These are phyloP conservation scores for Cyclostephanos invisitatus DNA, from an alignment of 108 stramenopile genomes.

Conservation along the genomic window DNA sequence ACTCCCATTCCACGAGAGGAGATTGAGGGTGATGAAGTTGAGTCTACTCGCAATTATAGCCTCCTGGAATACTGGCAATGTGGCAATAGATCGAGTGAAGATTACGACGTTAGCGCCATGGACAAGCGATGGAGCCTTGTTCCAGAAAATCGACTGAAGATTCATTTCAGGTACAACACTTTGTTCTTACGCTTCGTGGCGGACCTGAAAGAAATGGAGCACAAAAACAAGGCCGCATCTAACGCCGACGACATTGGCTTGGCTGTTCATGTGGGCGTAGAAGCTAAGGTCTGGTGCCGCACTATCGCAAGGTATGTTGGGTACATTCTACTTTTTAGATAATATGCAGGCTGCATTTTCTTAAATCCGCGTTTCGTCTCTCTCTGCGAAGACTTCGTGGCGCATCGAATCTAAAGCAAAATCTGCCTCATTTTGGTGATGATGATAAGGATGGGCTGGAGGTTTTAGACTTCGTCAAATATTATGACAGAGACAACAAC, in stretches of 20 bases:
- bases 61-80: constrained; percentile 41
- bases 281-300: constrained; percentile 69
- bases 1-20: constrained; percentile 19
- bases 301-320: constrained; percentile 58
- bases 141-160: constrained; percentile 68
- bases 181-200: constrained; percentile 72
- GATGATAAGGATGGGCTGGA: constrained; percentile 27
- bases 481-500: constrained; percentile 13
- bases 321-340: constrained; percentile 2
- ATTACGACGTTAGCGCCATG: constrained; percentile 27
- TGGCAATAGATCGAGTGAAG: constrained; percentile 13
- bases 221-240: constrained; percentile 11
- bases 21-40: constrained; percentile 25
- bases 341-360: neutral
- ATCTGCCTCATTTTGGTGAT: constrained; percentile 36
- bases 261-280: constrained; percentile 59
- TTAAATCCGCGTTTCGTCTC: neutral
- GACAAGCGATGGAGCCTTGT: constrained; percentile 57
- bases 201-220: constrained; percentile 69
- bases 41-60: constrained; percentile 20
- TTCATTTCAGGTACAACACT: constrained; percentile 53
- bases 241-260: constrained; percentile 19
- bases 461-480: constrained; percentile 23
- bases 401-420: constrained; percentile 21
- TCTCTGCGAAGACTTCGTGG: constrained; percentile 18